Evolutionary conservation across 345 rosid species (phyloP), one percentile per base, ranked within the genome.

Genomic region (Clarkia xantiana): DNA sequence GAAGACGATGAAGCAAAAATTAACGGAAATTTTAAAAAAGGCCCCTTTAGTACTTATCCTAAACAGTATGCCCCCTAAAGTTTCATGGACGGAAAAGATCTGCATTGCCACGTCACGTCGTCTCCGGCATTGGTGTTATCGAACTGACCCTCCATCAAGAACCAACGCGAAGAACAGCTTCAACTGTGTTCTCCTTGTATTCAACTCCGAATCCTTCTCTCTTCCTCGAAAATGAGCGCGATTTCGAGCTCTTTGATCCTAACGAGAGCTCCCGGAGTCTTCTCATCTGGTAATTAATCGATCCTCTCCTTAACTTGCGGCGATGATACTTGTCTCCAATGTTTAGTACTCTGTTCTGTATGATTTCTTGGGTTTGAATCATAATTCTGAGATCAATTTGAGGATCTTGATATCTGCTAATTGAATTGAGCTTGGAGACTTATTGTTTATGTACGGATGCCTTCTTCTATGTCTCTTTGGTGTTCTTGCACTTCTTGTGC

Each of bases 261-360:
- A 3, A 10, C 29, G 42, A 20, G 36, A 20, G 18, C 19, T 56
- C 45, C 59, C 39, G 18, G 5, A 19, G 45, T 10, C 3, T 44
- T 46, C 36, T 56, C 39, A n/a, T 17, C 60, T 5, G 38, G 60
- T 56, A 46, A 55, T 20, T 34, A 13, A 12, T 22, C 39, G 39
- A 38, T 20, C 34, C 15, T 38, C 25, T 10, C 34, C 52, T 13
- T 22, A 34, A 22, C 15, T 14, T 14, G 39, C 47, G 47, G 18
- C 15, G 18, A 15, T 48, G 15, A 6, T 3, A 48, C 14, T 48
- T 38, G 17, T 12, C 39, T 48, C 25, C 52, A 25, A 18, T 15
- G 4, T 19, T 34, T 19, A 7, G 6, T 10, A 10, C 49, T 18
- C 23, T 18, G 22, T 17, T 9, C 23, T 18, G 49, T 45, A 13